These are phyloP conservation scores for Calonectria pteridis DNA, from an alignment of 2,329 filamentous ascomycete species.

Conservation along the genomic window DNA sequence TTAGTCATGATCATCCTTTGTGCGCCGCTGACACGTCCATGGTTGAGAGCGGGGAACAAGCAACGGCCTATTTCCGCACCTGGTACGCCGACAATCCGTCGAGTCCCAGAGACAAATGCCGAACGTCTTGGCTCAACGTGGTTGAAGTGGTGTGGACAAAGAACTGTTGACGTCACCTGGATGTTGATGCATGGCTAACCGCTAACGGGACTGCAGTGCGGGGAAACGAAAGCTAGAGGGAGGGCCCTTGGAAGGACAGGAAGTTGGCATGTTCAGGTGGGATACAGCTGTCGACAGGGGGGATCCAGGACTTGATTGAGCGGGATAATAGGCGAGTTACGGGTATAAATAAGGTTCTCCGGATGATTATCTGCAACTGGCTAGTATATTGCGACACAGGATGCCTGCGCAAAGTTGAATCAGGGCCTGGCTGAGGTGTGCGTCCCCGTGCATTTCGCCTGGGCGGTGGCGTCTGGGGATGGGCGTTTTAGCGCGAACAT, in stretches of 20 bases:
- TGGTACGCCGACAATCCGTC: background rate
- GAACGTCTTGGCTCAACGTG: background rate
- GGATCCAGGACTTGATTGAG: background rate
- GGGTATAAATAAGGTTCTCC: background rate
- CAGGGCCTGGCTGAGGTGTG: background rate
- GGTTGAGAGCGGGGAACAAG: background rate
- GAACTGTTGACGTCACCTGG: constrained; percentile 38
- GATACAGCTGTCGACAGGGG: background rate
- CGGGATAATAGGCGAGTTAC: background rate
- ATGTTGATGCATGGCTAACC: constrained; percentile 29
- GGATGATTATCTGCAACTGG: background rate
- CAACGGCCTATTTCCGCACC: constrained; percentile 5
- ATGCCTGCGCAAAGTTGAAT: background rate
- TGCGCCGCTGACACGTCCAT: constrained; percentile 39
- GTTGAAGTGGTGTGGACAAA: constrained; percentile 9
- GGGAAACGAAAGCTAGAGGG: constrained; percentile 25
- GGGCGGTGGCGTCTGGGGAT: constrained; percentile 35
- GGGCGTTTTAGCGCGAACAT: constrained; percentile 12
- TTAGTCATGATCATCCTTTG: background rate
- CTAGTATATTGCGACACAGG: background rate
- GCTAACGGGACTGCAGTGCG: constrained; percentile 35
- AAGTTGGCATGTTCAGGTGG: background rate
- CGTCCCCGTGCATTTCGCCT: background rate
- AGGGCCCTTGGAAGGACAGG: background rate
- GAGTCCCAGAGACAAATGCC: background rate